Evolutionary conservation across 805 yeast species (phyloP).

Genomic region (Sugiyamaella americana): DNA sequence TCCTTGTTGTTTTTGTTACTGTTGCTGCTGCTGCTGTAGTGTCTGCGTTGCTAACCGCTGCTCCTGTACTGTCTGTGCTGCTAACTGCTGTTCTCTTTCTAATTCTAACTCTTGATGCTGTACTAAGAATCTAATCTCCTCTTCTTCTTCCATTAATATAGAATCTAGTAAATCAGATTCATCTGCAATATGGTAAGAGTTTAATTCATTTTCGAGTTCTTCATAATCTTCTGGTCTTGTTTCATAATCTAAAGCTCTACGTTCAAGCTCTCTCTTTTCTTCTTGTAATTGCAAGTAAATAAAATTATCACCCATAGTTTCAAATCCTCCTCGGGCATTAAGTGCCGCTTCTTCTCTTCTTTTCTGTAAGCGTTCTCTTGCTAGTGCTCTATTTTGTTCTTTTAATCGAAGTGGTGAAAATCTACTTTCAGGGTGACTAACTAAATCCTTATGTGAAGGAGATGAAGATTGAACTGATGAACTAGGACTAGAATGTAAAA

Average conservation of each 20-base stretch:
- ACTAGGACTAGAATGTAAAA: no score
- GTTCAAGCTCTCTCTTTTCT: conserved; percentile 5
- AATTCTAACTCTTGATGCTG: no score
- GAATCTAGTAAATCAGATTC: not conserved
- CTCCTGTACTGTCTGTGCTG: no score
- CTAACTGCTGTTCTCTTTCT: no score
- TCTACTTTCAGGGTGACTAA: conserved; percentile 2
- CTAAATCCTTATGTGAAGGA: not conserved
- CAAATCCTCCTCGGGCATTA: conserved; percentile 13
- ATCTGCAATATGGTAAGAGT: not conserved
- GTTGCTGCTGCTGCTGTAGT: no score
- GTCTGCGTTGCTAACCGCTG: no score
- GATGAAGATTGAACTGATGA: no score
- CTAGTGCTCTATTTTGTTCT: not conserved
- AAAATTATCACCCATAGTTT: conserved; percentile 9
- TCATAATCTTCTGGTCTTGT: conserved; percentile 1
- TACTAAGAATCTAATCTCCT: no score
- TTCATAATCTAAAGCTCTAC: conserved; percentile 5
- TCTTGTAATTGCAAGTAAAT: conserved; percentile 1
- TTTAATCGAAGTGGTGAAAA: conserved; percentile 5
- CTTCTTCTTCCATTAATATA: not conserved
- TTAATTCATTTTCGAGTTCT: not conserved
- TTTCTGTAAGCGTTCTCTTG: conserved; percentile 4
- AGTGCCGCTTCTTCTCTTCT: conserved; percentile 10
- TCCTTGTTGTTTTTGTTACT: no score